Evolutionary conservation across 495 filamentous ascomycete genomes (phyloP).

Genomic region (Aspergillus biplanus): DNA sequence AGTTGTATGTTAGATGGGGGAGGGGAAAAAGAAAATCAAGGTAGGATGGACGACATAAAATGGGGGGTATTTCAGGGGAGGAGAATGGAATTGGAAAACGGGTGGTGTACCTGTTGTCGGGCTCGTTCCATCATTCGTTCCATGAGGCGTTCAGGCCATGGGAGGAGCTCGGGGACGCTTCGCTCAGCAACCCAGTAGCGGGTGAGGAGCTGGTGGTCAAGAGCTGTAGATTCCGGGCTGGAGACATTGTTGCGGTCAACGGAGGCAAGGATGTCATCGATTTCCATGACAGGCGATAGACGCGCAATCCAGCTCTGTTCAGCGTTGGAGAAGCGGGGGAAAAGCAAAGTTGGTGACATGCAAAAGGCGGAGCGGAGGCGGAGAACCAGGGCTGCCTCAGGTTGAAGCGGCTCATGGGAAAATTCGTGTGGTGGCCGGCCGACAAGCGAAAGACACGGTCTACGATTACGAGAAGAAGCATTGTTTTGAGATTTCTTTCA

Average conservation of each 20-base stretch:
- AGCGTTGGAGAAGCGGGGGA: slow-evolving; percentile 2
- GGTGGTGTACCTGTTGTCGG: slow-evolving; percentile 58
- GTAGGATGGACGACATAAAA: not conserved
- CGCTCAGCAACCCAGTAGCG: slow-evolving; percentile 92
- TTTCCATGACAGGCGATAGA: slow-evolving; percentile 64
- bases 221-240: slow-evolving; percentile 59
- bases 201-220: slow-evolving; percentile 86
- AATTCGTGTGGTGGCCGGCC: too few relatives aligned
- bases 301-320: not conserved
- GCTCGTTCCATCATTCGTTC: slow-evolving; percentile 81
- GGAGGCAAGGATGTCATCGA: slow-evolving; percentile 84
- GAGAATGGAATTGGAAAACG: not conserved
- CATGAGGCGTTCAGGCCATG: slow-evolving; percentile 66
- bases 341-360: slow-evolving; percentile 2
- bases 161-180: slow-evolving; percentile 80
- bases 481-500: slow-evolving; percentile 21
- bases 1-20: slow-evolving; percentile 17
- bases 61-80: not conserved
- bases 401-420: not conserved
- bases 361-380: slow-evolving; percentile 29
- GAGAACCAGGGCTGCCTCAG: slow-evolving; percentile 22
- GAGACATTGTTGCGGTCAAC: slow-evolving; percentile 65
- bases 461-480: not conserved
- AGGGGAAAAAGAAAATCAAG: not conserved
- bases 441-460: too few relatives aligned